Evolutionary conservation across 2,329 filamentous ascomycete species (phyloP), one percentile per base, ranked within the genome.

Genomic region (Delphinella strobiligena): DNA sequence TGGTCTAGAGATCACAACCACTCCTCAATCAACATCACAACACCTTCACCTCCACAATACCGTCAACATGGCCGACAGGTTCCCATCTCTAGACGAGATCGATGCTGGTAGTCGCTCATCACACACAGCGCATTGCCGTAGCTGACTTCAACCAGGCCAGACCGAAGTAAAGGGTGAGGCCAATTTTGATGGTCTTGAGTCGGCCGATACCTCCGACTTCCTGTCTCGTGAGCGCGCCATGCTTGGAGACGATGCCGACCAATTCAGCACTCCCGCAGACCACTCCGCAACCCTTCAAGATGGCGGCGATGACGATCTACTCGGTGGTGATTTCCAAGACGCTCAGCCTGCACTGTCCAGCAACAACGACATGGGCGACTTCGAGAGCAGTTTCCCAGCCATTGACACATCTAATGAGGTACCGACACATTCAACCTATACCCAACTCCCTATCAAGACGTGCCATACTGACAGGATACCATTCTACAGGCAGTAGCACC

Each of bases 331-430:
- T 38, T 62, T 65, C 45, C 60, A 46, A 14, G 36, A 42, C 33
- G 45, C 46, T 18, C 66, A 52, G 60, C 69, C 45, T 60, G 62
- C 19, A 59, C 61, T 54, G 40, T 50, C 49, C 17, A 55, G 52
- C 27, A 55, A 50, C 19, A 61, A 69, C 45, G 67, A 71, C 43
- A 67, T 76, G 49, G 63, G 64, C 33, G 71, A 71, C 47, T 96
- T 96, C 52, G 84, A 94, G 64, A 85, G 77, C 60, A 87, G 86
- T 46, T 98, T 94, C 62, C 91, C 91, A 19, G 84, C 87, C 41
- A 78, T 98, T 49, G 74, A 78, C 52, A 75, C 71, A 36, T 62
- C 67, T 62, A 86, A 86, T 55, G 75, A 88, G 65, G 83, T 87
- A 63, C 47, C 12, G 11, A 19, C 22, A 17, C 30, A 19, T 15